Percentiles rank a stretch among this genome's conserved stretches.
phyloP scores from a whole-genome alignment of 768 basidiomycete species.

The Suillus hirtellus region DNA sequence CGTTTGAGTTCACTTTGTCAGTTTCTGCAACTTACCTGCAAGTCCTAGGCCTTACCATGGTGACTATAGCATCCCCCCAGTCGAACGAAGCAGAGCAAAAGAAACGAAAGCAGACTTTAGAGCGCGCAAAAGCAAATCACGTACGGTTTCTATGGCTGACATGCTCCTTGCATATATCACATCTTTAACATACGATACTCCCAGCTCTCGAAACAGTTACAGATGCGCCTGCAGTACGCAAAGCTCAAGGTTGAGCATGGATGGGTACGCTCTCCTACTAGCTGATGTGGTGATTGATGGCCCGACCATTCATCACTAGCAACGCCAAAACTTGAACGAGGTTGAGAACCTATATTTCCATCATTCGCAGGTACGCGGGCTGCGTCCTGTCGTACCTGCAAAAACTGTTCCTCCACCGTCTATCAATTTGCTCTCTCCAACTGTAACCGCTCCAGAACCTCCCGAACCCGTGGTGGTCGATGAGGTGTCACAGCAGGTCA shows the following conservation, averaged over 20 bases:
- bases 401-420: conserved; percentile 20
- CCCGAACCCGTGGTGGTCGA: conserved; percentile 14
- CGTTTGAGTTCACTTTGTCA: conserved; percentile 1
- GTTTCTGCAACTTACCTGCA: conserved; percentile 1
- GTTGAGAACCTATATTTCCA: conserved; percentile 84
- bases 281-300: neutral
- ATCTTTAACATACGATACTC: neutral
- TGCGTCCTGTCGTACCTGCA: conserved; percentile 18
- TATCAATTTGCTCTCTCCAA: neutral
- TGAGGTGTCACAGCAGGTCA: conserved; percentile 2
- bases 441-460: neutral
- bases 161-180: conserved; percentile 10
- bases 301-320: conserved; percentile 44
- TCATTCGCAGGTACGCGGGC: conserved; percentile 54
- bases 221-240: conserved; percentile 75
- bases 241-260: conserved; percentile 79
- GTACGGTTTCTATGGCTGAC: conserved; percentile 36
- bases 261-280: conserved; percentile 54
- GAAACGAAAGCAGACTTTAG: conserved; percentile 51
- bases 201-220: conserved; percentile 71
- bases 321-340: conserved; percentile 77
- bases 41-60: conserved; percentile 22
- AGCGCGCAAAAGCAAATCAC: conserved; percentile 57
- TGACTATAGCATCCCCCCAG: conserved; percentile 23
- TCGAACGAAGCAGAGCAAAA: conserved; percentile 33